A percentile compares a stretch with the other conserved stretches of the same genome.
These are phyloP conservation scores for Puccinia triticina DNA, from an alignment of 1,284 basidiomycete genomes.

Conservation along the genomic window DNA sequence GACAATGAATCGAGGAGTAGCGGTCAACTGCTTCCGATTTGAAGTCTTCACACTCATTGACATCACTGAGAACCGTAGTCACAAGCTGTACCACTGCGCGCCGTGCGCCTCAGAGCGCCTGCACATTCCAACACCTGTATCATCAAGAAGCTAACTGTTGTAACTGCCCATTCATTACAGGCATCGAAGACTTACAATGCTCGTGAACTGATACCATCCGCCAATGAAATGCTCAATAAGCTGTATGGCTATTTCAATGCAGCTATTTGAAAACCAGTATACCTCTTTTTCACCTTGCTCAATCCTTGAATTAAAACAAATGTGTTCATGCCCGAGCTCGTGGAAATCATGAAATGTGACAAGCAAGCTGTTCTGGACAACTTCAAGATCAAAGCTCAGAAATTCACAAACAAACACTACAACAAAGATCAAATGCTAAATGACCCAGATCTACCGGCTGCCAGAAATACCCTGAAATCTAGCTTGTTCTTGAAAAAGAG, in stretches of 20 bases:
- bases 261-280: neutral
- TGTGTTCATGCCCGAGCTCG: neutral
- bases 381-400: neutral
- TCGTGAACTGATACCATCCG: neutral
- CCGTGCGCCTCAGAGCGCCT: no score
- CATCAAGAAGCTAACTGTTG: neutral
- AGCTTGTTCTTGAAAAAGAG: neutral
- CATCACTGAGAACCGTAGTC: no score
- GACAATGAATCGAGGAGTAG: no score
- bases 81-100: no score
- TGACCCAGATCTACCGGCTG: neutral
- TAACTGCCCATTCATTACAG: neutral
- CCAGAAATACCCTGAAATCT: neutral
- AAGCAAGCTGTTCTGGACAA: neutral
- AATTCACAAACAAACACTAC: neutral
- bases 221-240: neutral
- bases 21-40: no score
- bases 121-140: no score
- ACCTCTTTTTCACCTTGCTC: neutral
- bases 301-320: neutral
- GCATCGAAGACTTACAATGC: neutral
- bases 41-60: no score
- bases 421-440: neutral
- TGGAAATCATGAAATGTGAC: neutral
- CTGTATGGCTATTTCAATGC: neutral